Evolutionary conservation across 352 stramenopile species (phyloP).

Genomic region (Phytophthora melonis): DNA sequence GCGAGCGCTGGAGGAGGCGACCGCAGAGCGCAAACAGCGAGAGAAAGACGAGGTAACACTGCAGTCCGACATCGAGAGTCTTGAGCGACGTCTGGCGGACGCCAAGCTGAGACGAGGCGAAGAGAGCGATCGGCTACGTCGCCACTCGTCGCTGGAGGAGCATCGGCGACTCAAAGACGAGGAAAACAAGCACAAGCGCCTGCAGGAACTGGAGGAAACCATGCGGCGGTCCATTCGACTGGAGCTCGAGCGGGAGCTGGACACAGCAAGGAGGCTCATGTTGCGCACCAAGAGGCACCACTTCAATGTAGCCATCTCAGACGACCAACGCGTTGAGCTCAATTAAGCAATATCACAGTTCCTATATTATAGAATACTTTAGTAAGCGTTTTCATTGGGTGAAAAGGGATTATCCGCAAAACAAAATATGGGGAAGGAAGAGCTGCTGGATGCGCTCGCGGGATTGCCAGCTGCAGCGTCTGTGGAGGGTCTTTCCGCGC

Average conservation of each 20-base stretch:
- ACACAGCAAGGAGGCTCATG: conserved; percentile 54
- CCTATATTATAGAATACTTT: background rate
- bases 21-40: conserved; percentile 34
- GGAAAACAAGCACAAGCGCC: conserved; percentile 39
- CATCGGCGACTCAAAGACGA: conserved; percentile 64
- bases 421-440: conserved; percentile 52
- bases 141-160: conserved; percentile 56
- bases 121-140: conserved; percentile 58
- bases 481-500: conserved; percentile 24
- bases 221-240: conserved; percentile 66
- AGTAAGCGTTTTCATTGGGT: conserved; percentile 25
- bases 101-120: conserved; percentile 33
- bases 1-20: conserved; percentile 28
- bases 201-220: conserved; percentile 50
- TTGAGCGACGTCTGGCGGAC: conserved; percentile 39
- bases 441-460: conserved; percentile 55
- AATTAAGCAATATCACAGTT: background rate
- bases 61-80: conserved; percentile 34
- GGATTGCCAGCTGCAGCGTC: conserved; percentile 35
- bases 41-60: conserved; percentile 41
- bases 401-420: conserved; percentile 7
- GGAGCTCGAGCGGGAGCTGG: conserved; percentile 73
- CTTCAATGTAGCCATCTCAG: conserved; percentile 36
- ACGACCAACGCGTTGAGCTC: conserved; percentile 37
- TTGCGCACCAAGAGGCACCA: conserved; percentile 40